Evolutionary conservation across 352 stramenopile species (phyloP), one percentile per base, ranked within the genome.

Genomic region (Globisporangium nagaii): DNA sequence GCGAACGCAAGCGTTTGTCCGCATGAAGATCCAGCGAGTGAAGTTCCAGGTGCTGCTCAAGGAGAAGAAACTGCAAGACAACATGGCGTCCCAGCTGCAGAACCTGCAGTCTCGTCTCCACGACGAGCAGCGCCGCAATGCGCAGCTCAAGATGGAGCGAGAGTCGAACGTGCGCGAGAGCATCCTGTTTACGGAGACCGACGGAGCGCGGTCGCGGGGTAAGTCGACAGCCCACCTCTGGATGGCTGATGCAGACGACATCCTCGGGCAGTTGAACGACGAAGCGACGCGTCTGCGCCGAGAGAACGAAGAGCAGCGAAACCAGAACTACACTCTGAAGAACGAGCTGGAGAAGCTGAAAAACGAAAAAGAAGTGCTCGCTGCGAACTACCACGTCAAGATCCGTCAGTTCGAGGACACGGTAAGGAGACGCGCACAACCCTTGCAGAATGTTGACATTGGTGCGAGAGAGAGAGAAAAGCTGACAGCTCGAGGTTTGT

Each of bases 161-260:
- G 41, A 78, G 24, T 79, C 67, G 19, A 65, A 63, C 11, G 67
- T 63, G 12, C 70, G 71, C 11, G 71, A 85, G 24, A 84, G 73
- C 25, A 58, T 79, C 19, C 47, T 74, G 6, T 77, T 68, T 47
- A 36, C 52, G 25, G 71, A 85, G 49, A 70, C 45, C 4, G 75
- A 71, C 49, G 72, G 63, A 2, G 60, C 62, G 8, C 74, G 70
- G 13, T 69, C 73, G 42, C 71, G 79, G 3, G 63, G 78, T 4
- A 74, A 75, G 37, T 94, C 84, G 20, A 81, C 75, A 20, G 74
- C 84, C 9, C 78, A 93, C 31, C 43, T 87, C 32, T 91, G 84
- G 82, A 94, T 94, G 79, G 80, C 83, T 54, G 84, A 94, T 58
- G 81, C 83, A 8, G 84, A 90, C 56, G 80, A 74, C 9, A 91